These are phyloP conservation scores for Sphaerulina musiva DNA, from an alignment of 2,329 filamentous ascomycete genomes.

Conservation along the genomic window DNA sequence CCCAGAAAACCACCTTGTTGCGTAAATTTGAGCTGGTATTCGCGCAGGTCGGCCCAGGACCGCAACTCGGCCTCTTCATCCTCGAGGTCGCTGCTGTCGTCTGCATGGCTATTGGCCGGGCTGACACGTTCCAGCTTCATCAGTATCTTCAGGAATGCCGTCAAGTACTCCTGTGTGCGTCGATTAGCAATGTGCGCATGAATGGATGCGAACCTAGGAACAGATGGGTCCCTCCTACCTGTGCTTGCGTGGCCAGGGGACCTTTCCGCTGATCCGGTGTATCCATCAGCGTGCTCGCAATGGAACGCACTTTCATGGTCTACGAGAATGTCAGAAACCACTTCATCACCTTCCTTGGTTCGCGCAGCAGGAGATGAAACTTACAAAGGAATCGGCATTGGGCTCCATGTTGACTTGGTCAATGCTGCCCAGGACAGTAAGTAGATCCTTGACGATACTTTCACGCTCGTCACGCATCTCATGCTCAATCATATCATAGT, in stretches of 20 bases:
- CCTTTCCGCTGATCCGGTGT: conserved; percentile 50
- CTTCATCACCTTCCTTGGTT: not conserved
- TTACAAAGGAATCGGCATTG: conserved; percentile 58
- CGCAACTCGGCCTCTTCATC: conserved; percentile 70
- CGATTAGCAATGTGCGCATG: not conserved
- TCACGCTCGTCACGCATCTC: conserved; percentile 71
- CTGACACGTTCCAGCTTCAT: conserved; percentile 64
- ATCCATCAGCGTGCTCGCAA: conserved; percentile 72
- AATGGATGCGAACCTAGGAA: not conserved
- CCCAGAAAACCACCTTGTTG: conserved; percentile 53
- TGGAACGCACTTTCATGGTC: conserved; percentile 78
- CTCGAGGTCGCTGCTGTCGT: conserved; percentile 32
- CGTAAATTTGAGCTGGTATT: conserved; percentile 68
- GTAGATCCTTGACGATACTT: conserved; percentile 71
- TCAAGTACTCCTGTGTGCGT: conserved; percentile 51
- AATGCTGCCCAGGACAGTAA: conserved; percentile 68
- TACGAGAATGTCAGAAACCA: conserved; percentile 27
- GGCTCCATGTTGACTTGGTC: conserved; percentile 80
- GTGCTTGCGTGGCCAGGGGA: conserved; percentile 51
- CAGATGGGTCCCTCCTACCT: conserved; percentile 32
- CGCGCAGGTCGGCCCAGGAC: conserved; percentile 70
- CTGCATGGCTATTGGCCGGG: conserved; percentile 41
- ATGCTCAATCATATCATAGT: conserved; percentile 48
- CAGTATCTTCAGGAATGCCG: conserved; percentile 66
- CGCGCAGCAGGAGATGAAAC: conserved; percentile 25